phyloP scores from a whole-genome alignment of 202 grass and related monocot species.

The Carex arenaria region DNA sequence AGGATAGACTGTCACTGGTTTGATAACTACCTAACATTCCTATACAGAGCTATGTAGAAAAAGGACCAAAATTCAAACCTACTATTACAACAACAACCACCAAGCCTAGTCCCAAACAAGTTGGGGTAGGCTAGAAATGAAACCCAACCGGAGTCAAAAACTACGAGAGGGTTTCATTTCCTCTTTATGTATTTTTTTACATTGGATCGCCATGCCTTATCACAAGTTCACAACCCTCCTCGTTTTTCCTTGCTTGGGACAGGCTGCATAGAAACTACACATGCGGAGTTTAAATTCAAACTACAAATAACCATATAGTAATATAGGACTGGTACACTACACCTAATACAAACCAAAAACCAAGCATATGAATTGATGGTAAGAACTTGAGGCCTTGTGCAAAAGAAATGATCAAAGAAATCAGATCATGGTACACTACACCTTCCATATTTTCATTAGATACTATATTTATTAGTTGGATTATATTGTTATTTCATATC shows the following conservation, averaged over 20 bases:
- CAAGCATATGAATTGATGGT: background rate
- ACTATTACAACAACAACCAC: background rate
- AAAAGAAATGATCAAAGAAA: background rate
- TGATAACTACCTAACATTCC: background rate
- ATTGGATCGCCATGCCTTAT: too few relatives aligned
- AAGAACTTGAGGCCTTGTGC: background rate
- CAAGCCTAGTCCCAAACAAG: too few relatives aligned
- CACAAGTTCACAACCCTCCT: too few relatives aligned
- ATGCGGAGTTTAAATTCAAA: background rate
- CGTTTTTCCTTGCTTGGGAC: too few relatives aligned
- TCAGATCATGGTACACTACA: background rate
- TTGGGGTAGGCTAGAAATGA: too few relatives aligned
- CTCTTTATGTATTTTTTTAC: too few relatives aligned
- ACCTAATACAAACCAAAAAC: background rate
- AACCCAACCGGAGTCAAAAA: too few relatives aligned
- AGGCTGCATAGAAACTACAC: too few relatives aligned
- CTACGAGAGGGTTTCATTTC: too few relatives aligned
- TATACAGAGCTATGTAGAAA: background rate
- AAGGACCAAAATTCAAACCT: background rate
- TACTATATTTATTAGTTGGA: background rate
- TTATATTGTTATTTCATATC: conserved; percentile 25
- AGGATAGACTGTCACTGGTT: background rate
- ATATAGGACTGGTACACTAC: background rate
- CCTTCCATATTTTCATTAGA: background rate
- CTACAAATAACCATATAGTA: background rate